Base-by-base conservation (phyloP, 2,329 filamentous ascomycete species). In the Ceratocystis huliohia region DNA sequence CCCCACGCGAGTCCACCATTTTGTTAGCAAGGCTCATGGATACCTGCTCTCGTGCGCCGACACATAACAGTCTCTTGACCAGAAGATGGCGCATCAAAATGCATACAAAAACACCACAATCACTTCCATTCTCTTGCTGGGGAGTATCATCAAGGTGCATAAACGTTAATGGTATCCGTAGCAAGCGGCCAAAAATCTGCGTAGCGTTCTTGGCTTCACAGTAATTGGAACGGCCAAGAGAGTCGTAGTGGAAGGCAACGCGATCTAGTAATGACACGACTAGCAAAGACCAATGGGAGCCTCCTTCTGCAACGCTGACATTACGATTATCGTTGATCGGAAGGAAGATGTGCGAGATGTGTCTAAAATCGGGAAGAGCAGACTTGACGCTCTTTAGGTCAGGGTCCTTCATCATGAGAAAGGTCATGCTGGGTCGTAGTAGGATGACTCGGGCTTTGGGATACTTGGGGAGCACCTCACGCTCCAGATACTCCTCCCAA, bases 401-500 rank as follows among this genome's bases (percentile, higher is more conserved):
- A 68, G 79, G 79, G 17, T 83, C 88, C 74, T 91, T 88, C 79
- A 94, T 88, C 69, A 97, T 84, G 75, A 97, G 86, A 74, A 94
- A 95, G 66, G 89, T 87, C 89, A 97, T 96, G 72, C 87, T 89
- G 0, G 94, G 94, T 13, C 93, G 89, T 33, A 99, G 86, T 66
- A 99, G 88, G 68, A 93, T 82, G 74, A 99, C 96, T 69, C 91
- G 84, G 22, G 91, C 91, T 73, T 89, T 86, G 8, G 89, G 89
- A 74, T 88, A 96, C 71, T 85, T 84, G 37, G 81, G 80, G 33
- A 99, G 86, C 69, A 91, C 86, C 78, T 97, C 93, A 69, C 86
- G 89, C 76, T 99, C 94, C 70, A 99, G 85, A 74, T 89, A 96
- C 82, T 97, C 93, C 82, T 97, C 89, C 93, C 94, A 99, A 74